Evolutionary conservation across 805 yeast species (phyloP).

Genomic region (Ogataea corticis): DNA sequence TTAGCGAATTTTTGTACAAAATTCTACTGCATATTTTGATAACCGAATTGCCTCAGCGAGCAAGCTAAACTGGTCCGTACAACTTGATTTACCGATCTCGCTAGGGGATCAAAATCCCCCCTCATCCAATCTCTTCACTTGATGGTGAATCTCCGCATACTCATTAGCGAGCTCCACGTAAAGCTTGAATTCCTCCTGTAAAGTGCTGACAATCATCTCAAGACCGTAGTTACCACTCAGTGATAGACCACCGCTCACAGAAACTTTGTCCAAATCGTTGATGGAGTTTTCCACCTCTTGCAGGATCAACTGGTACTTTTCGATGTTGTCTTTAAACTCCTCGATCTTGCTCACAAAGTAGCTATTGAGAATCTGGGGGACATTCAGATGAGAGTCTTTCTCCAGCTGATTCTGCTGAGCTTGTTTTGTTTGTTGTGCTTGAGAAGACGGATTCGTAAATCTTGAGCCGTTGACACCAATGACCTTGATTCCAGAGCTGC

Average conservation of each 20-base stretch:
- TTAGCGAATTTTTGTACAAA: too few relatives aligned
- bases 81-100: too few relatives aligned
- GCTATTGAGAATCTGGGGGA: slow-evolving; percentile 50
- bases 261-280: slow-evolving; percentile 54
- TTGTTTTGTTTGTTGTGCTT: slow-evolving; percentile 23
- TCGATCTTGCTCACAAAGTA: slow-evolving; percentile 50
- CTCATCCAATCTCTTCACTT: slow-evolving; percentile 36
- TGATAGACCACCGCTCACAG: slow-evolving; percentile 28
- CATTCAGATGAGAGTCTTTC: slow-evolving; percentile 41
- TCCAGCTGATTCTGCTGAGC: slow-evolving; percentile 39
- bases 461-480: slow-evolving; percentile 36
- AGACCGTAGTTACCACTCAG: slow-evolving; percentile 39
- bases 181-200: slow-evolving; percentile 65
- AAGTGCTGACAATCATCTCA: slow-evolving; percentile 57
- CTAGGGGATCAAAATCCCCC: not conserved
- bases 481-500: slow-evolving; percentile 25
- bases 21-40: too few relatives aligned
- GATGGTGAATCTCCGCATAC: slow-evolving; percentile 69
- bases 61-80: too few relatives aligned
- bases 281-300: slow-evolving; percentile 63
- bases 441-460: slow-evolving; percentile 16
- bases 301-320: slow-evolving; percentile 47
- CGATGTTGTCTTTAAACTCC: slow-evolving; percentile 46
- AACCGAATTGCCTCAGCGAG: too few relatives aligned
- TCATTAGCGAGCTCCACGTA: slow-evolving; percentile 77